A percentile compares a stretch with the other conserved stretches of the same genome.
Conservation (phyloP, 106 monocot species). For the Cymbidium sinense region DNA sequence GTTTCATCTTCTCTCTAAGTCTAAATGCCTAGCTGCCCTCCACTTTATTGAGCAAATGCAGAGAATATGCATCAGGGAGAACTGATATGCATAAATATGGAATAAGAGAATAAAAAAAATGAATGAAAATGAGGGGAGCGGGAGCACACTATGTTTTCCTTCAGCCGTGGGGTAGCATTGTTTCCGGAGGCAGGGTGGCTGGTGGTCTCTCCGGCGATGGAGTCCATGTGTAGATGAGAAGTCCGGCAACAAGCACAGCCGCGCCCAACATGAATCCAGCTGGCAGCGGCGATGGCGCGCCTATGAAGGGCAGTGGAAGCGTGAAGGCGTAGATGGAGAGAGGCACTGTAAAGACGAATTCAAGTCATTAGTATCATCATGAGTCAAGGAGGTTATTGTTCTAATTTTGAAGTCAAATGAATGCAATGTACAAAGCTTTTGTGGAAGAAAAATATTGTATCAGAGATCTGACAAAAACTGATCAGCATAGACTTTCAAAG, state of each 20-base stretch:
- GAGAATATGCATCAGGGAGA: too few species aligned
- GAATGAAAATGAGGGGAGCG: background rate
- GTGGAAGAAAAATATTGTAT: too few species aligned
- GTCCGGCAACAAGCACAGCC: conserved; percentile 54
- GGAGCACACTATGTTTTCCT: background rate
- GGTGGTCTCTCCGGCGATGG: conserved; percentile 9
- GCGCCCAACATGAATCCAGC: conserved; percentile 72
- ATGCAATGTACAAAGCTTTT: too few species aligned
- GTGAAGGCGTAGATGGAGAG: conserved; percentile 96
- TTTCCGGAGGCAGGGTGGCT: background rate
- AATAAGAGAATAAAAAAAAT: background rate
- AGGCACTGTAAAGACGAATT: conserved; percentile 55
- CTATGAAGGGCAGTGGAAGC: conserved; percentile 83
- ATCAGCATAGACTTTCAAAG: too few species aligned
- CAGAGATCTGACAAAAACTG: too few species aligned
- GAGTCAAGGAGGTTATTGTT: too few species aligned
- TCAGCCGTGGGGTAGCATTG: background rate
- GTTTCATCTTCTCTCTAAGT: background rate
- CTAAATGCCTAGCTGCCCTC: background rate
- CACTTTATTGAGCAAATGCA: background rate
- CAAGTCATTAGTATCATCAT: background rate
- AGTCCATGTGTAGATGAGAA: conserved; percentile 65
- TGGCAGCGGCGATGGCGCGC: conserved; percentile 58
- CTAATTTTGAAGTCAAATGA: too few species aligned
- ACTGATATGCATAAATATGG: background rate